Base-by-base conservation (phyloP, 2,329 filamentous ascomycete genomes). In the Alternaria consortialis region DNA sequence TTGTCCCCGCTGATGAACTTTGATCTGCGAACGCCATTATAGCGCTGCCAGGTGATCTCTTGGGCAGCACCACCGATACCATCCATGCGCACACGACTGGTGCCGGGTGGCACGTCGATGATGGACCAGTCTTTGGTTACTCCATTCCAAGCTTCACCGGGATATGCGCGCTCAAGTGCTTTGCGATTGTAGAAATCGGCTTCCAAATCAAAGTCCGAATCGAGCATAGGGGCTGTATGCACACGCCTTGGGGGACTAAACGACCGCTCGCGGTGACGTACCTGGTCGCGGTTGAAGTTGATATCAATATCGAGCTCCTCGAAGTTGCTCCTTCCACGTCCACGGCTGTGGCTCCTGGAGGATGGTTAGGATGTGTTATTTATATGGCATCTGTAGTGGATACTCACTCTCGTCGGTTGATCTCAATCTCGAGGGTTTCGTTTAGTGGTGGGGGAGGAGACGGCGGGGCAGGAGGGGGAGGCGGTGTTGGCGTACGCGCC, bases 21-120 rank as follows among this genome's bases (percentile, higher is more conserved):
- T 64, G 90, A 88, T 66, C 91, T 83, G 60, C 91, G 46, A 51
- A 92, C 89, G 54, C 92, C 92, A 73, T 90, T 93, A 78, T 74
- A 50, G 46, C 46, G 46, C 32, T 91, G 85, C 90, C 91, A 95
- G 20, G 87, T 90, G 47, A 93, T 88, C 70, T 95, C 92, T 64
- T 92, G 90, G 37, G 83, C 84, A n/a, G 84, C 90, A 48, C 91
- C 91, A 20, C 91, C 91, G 25, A 87, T 84, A 54, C 92, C 91
- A 68, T 95, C 91, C 90, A 95, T 90, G 55, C 87, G 86, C n/a
- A 95, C 90, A 40, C 90, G 87, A 80, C 92, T 90, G 0, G 92
- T 94, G 60, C 92, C 92, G 0, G 92, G 91, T 1, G 92, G 92
- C 39, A 96, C 90, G 78, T 96, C 92, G 37, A 97, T 86, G 64